Evolutionary conservation across 2,329 filamentous ascomycete species (phyloP), one percentile per base, ranked within the genome.

Genomic region (Rhinocladiella mackenziei): DNA sequence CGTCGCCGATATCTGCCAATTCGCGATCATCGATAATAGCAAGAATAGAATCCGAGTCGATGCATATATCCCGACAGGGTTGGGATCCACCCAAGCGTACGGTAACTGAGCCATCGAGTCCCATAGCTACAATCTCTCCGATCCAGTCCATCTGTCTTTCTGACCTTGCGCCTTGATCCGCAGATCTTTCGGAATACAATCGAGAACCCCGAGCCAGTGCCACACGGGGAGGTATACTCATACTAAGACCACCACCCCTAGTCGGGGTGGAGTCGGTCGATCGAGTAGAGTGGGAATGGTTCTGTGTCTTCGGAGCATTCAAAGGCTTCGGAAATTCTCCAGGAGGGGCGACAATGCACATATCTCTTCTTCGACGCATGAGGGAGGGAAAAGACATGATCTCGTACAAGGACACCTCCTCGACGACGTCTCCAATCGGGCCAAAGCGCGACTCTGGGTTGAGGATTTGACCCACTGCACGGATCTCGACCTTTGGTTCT

Each of bases 321-420:
- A 6, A 6, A 14, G 7, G 29, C 7, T 31, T 33, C 33, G 7
- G 17, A 18, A 60, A 20, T 17, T 43, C 53, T 22, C 57, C 55
- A 8, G 25, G 25, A 17, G 31, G 13, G 11, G 22, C 15, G 10
- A 53, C 11, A 8, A 78, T 57, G 2, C 78, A 76, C 42, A 77
- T 71, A 55, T 80, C 76, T 5, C 72, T 72, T 47, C 71, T 62
- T 29, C 68, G 62, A 28, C 72, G 68, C 28, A 68, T 70, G 36
- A 80, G 52, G 4, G 66, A 66, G n/a, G 67, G 65, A 25, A 72
- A 71, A 2, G 68, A 68, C 42, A 67, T 66, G 25, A 81, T 70
- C 49, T 81, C 78, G 57, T 81, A 81, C 29, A 80, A 56, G 45
- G 76, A 80, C 18, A 80, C 68, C 29, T 78, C 71, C 52, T 77